These are phyloP conservation scores for Wilhelminamyces savonicus DNA, from an alignment of 805 yeast species.

Conservation along the genomic window DNA sequence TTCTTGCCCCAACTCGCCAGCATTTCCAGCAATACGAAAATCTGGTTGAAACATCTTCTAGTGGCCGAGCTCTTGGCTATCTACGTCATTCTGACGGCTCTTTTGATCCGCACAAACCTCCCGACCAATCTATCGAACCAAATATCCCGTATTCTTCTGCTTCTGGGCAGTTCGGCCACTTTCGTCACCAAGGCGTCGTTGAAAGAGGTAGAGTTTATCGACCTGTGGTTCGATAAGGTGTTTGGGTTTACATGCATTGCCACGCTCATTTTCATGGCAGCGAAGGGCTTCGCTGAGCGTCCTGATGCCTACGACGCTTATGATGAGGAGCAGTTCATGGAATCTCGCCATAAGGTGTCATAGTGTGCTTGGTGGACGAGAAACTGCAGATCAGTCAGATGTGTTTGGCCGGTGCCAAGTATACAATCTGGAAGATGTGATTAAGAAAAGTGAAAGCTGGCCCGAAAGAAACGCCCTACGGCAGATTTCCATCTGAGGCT, in stretches of 20 bases:
- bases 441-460: too few species aligned
- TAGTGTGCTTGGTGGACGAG: too few species aligned
- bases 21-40: conserved; percentile 11
- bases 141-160: conserved; percentile 31
- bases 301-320: conserved; percentile 9
- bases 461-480: too few species aligned
- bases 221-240: conserved; percentile 47
- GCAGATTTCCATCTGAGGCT: too few species aligned
- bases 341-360: too few species aligned
- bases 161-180: conserved; percentile 19
- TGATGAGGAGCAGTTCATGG: conserved; percentile 32
- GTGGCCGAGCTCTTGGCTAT: conserved; percentile 44
- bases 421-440: too few species aligned
- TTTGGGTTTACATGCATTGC: conserved; percentile 38
- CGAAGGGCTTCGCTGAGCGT: conserved; percentile 7
- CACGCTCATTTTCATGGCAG: conserved; percentile 20
- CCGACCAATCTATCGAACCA: conserved; percentile 39
- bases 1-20: conserved; percentile 18
- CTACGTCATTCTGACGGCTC: conserved; percentile 46
- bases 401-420: too few species aligned
- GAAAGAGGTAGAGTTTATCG: conserved; percentile 41
- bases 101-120: conserved; percentile 42
- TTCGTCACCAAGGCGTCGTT: conserved; percentile 6
- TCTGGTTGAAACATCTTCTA: conserved; percentile 32
- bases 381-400: too few species aligned